These are phyloP conservation scores for Solanum aculeatissimum DNA, from an alignment of 305 asterid species.

Conservation along the genomic window DNA sequence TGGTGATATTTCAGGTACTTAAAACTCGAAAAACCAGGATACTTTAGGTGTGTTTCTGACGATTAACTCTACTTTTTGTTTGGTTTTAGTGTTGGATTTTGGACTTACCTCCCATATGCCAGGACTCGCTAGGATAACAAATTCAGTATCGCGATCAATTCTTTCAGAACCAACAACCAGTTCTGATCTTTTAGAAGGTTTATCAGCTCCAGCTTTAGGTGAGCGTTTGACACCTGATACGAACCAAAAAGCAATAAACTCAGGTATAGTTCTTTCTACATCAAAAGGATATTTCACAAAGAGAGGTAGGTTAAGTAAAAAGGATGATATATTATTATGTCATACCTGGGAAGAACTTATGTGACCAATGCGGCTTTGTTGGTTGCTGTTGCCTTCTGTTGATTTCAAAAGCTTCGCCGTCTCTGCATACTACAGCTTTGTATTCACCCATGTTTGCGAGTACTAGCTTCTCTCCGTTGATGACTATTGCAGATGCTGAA, in stretches of 20 bases:
- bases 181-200: slow-evolving; percentile 21
- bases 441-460: slow-evolving; percentile 41
- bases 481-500: slow-evolving; percentile 46
- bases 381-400: slow-evolving; percentile 13
- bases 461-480: slow-evolving; percentile 45
- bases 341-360: slow-evolving; percentile 25
- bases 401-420: slow-evolving; percentile 41
- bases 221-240: slow-evolving; percentile 14
- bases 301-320: neutral
- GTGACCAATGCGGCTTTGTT: slow-evolving; percentile 24
- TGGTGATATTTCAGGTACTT: neutral
- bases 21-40: neutral
- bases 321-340: neutral
- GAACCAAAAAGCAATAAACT: neutral
- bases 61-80: neutral
- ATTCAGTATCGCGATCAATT: slow-evolving; percentile 38
- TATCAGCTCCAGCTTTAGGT: slow-evolving; percentile 4
- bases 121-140: slow-evolving; percentile 43
- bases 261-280: neutral
- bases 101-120: slow-evolving; percentile 59
- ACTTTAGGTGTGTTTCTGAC: neutral
- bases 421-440: slow-evolving; percentile 46
- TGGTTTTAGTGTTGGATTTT: neutral
- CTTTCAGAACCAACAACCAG: slow-evolving; percentile 26
- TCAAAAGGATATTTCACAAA: neutral